A percentile compares a stretch with the other conserved stretches of the same genome.
Conservation (phyloP, 1,284 basidiomycete genomes). For the Albatrellus sp. region DNA sequence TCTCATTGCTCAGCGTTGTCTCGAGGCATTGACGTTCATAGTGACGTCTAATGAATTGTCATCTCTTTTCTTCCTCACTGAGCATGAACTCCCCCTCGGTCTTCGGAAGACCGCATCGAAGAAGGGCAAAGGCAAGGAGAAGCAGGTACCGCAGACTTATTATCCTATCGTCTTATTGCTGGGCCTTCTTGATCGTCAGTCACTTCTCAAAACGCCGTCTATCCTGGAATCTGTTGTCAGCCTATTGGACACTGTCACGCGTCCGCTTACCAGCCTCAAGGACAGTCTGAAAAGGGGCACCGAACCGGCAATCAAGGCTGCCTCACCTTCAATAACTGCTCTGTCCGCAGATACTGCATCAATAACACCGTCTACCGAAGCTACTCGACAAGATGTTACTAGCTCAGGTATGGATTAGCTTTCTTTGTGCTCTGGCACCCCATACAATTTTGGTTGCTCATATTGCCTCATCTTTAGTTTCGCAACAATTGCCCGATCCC, state of each 20-base stretch:
- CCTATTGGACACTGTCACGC: conserved; percentile 77
- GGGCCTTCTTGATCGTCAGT: conserved; percentile 74
- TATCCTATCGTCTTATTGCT: conserved; percentile 86
- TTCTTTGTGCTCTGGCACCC: too few species aligned
- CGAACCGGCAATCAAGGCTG: background rate
- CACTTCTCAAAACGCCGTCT: conserved; percentile 73
- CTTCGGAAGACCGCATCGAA: conserved; percentile 56
- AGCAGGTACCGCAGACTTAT: conserved; percentile 67
- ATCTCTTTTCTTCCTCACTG: conserved; percentile 86
- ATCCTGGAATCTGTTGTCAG: conserved; percentile 88
- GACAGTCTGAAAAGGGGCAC: conserved; percentile 27
- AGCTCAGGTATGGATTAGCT: too few species aligned
- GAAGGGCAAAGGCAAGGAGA: conserved; percentile 92
- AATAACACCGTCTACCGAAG: background rate
- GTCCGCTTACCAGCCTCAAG: conserved; percentile 60
- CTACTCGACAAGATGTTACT: background rate
- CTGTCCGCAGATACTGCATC: conserved; percentile 8
- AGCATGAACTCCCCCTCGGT: conserved; percentile 77
- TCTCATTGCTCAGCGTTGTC: conserved; percentile 82
- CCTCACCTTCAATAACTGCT: conserved; percentile 4
- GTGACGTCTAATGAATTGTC: conserved; percentile 75
- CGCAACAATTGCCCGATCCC: background rate
- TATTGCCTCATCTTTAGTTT: background rate
- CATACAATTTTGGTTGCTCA: background rate
- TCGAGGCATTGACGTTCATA: conserved; percentile 81